phyloP scores from a whole-genome alignment of 2,329 filamentous ascomycete species.

The Cyanodermella asteris region DNA sequence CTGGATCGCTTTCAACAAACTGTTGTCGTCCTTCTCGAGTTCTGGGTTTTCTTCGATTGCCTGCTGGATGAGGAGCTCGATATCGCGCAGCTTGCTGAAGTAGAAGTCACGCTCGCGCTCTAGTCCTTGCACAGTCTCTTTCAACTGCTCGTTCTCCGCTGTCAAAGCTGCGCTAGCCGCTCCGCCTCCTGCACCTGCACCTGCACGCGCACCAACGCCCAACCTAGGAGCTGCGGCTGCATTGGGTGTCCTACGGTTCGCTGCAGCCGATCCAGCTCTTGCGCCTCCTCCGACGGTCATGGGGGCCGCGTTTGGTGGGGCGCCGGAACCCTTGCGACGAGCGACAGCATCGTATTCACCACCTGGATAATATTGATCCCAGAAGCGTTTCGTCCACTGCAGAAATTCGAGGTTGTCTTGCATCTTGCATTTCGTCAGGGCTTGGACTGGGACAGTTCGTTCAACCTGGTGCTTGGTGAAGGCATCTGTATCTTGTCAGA shows the following conservation, averaged over 20 bases:
- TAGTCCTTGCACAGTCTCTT: conserved; percentile 84
- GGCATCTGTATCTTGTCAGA: conserved; percentile 26
- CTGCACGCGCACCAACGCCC: conserved; percentile 22
- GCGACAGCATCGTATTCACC: conserved; percentile 85
- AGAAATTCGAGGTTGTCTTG: conserved; percentile 99
- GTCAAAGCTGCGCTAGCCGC: conserved; percentile 50
- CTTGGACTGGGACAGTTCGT: conserved; percentile 70
- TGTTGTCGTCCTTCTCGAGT: conserved; percentile 81
- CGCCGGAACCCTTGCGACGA: conserved; percentile 57
- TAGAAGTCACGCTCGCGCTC: conserved; percentile 97
- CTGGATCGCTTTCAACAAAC: conserved; percentile 88
- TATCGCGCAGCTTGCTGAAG: conserved; percentile 95
- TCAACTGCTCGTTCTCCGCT: conserved; percentile 69
- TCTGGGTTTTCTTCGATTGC: conserved; percentile 83
- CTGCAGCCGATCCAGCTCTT: conserved; percentile 18
- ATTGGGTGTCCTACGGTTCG: conserved; percentile 38
- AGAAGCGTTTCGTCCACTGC: conserved; percentile 90
- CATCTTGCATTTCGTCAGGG: conserved; percentile 96
- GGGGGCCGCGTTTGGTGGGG: conserved; percentile 28
- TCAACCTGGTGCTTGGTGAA: conserved; percentile 78
- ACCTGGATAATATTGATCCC: conserved; percentile 95
- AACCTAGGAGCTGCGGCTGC: conserved; percentile 32
- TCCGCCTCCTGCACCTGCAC: conserved; percentile 23
- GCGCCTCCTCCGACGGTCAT: conserved; percentile 28
- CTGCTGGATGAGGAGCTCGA: conserved; percentile 82